phyloP scores from a whole-genome alignment of 805 yeast species.

The Nakazawaea molendinolei region DNA sequence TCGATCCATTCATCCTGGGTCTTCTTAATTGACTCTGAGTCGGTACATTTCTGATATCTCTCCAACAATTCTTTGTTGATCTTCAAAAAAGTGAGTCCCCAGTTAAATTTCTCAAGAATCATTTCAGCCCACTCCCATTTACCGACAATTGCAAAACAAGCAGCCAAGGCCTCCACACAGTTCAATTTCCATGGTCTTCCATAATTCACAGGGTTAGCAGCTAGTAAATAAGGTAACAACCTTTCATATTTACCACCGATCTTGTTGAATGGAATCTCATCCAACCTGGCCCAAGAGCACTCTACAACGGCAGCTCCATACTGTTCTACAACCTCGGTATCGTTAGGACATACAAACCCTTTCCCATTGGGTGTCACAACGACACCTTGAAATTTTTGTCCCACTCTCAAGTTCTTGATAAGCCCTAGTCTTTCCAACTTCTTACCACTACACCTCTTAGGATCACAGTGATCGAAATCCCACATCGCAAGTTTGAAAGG shows the following conservation, averaged over 20 bases:
- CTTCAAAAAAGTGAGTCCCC: slow-evolving; percentile 87
- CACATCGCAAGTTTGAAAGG: slow-evolving; percentile 95
- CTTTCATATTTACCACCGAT: slow-evolving; percentile 91
- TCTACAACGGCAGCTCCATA: slow-evolving; percentile 97
- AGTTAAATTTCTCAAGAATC: slow-evolving; percentile 73
- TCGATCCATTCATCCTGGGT: slow-evolving; percentile 77
- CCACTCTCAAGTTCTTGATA: slow-evolving; percentile 74
- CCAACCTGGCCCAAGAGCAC: slow-evolving; percentile 97
- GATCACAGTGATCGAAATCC: slow-evolving; percentile 99
- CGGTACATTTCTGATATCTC: slow-evolving; percentile 73
- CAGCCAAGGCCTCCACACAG: slow-evolving; percentile 97
- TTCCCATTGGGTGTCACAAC: slow-evolving; percentile 93
- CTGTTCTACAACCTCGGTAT: slow-evolving; percentile 65
- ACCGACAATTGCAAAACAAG: slow-evolving; percentile 92
- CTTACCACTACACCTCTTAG: slow-evolving; percentile 94
- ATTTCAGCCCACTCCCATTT: slow-evolving; percentile 82
- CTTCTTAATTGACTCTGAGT: slow-evolving; percentile 59
- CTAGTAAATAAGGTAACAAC: slow-evolving; percentile 83
- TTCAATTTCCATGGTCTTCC: slow-evolving; percentile 94
- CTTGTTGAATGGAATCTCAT: slow-evolving; percentile 88
- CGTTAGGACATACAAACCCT: slow-evolving; percentile 85
- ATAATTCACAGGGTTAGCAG: slow-evolving; percentile 95
- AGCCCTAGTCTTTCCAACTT: slow-evolving; percentile 84
- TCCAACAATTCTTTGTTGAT: slow-evolving; percentile 75
- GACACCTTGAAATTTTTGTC: slow-evolving; percentile 87